phyloP scores from a whole-genome alignment of 1,284 basidiomycete genomes.

The Rhizoctonia solani region DNA sequence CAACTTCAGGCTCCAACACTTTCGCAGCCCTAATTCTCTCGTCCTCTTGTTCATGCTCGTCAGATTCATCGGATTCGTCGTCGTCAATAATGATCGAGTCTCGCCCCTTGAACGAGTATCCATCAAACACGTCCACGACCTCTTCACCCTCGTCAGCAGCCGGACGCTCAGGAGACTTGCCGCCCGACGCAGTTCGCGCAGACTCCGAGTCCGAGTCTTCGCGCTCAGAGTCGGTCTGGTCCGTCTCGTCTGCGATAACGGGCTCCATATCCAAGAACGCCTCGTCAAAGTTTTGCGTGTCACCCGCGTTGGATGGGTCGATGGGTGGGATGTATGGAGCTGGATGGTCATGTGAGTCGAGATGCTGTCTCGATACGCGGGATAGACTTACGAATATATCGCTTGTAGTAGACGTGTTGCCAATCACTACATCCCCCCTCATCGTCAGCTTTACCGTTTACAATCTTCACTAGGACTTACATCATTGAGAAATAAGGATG shows the following conservation, averaged over 20 bases:
- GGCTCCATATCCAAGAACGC: conserved; percentile 95
- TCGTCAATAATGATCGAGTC: conserved; percentile 76
- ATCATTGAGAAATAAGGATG: conserved; percentile 98
- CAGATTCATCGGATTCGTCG: conserved; percentile 54
- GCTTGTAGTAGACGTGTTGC: conserved; percentile 91
- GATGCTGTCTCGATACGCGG: not conserved
- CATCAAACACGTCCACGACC: conserved; percentile 75
- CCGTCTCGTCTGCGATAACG: conserved; percentile 67
- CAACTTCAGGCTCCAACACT: conserved; percentile 45
- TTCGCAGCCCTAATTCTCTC: conserved; percentile 36
- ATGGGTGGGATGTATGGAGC: conserved; percentile 97
- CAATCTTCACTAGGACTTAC: conserved; percentile 57
- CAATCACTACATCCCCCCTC: conserved; percentile 66
- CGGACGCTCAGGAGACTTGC: conserved; percentile 55
- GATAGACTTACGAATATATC: conserved; percentile 77
- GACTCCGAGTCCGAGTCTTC: conserved; percentile 40
- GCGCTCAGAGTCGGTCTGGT: conserved; percentile 52
- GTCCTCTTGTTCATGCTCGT: conserved; percentile 48
- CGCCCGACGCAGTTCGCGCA: conserved; percentile 62
- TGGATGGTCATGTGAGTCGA: conserved; percentile 42
- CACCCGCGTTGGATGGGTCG: conserved; percentile 89
- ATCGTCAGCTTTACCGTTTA: not conserved
- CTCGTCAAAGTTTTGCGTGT: conserved; percentile 98
- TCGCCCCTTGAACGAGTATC: conserved; percentile 85
- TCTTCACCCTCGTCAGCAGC: conserved; percentile 53